Base-by-base conservation (phyloP, 1,284 basidiomycete species). In the Phenoliferia sp. region DNA sequence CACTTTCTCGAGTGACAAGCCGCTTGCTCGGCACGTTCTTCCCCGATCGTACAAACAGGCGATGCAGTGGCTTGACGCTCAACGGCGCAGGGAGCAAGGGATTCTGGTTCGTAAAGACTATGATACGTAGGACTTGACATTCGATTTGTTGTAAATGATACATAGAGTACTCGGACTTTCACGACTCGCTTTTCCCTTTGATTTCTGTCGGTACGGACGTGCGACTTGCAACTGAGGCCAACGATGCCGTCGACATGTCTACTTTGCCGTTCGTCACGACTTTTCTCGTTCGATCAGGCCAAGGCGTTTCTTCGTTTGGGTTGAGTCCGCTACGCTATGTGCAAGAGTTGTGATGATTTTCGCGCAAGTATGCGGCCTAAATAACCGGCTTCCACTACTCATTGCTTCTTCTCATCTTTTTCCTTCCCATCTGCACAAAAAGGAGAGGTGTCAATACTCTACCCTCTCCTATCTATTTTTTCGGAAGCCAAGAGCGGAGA, bases 11-110 rank as follows among this genome's bases (percentile, higher is more conserved):
- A 28, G 64, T 31, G 66, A 70, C 28, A 31, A 65, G 15, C 66
- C 71, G 1, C 62, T 76, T 10, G 61, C 68, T 29, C 70, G 74
- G 3, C 69, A 75, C 57, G 74, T 75, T 3, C 62, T 76, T 17
- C 75, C 74, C 1, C 33, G 66, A 59, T 28, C 34, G n/a, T 59
- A 73, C 58, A 36, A 62, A 12, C 64, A 73, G 16, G 64, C 72
- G 34, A 68, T 72, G 60, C 44, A 57, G 22, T 73, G 70, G 70
- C 62, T 73, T 17, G 72, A 73, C 31, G 72, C 66, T 3, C 72
- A 72, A 44, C 39, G 72, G 1, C n/a, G 72, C 7, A 29, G 72
- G 12, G 28, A 36, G 15, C 31, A 67, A 15, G 72, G 72, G 0
- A 69, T 73, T 50, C 63, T 62, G 34, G 59, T 72, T 0, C 59